Base-by-base conservation (phyloP, 768 basidiomycete species). In the Clathrus columnatus region DNA sequence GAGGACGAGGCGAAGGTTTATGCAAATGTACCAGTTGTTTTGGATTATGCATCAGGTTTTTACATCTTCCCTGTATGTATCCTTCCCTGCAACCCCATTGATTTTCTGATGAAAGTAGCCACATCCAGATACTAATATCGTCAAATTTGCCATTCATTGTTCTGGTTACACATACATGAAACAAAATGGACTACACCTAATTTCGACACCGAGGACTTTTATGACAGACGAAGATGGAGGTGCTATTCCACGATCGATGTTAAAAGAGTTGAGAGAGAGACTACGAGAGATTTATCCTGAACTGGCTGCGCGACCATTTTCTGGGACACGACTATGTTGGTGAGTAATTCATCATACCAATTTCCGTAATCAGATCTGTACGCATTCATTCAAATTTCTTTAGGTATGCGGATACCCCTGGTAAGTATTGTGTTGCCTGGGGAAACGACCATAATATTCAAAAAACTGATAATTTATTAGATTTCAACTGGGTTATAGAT, bases 401-500 rank as follows among this genome's bases (percentile, higher is more conserved):
- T 17, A 93, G 91, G 91, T 97, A 97, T 66, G 85, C 85, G 21
- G 94, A 96, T 62, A 82, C 91, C 4, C 77, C 83, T 1, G 54
- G 54, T 30, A 46, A 28, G 42, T 47, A 21, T n/a, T 48, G 17
- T 23, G 4, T 18, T 47, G n/a, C 28, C 2, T 43, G 14, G n/a
- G 18, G 44, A 7, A 46, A 20, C 27, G 17, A 28, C 16, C 18
- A 28, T 27, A 23, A 18, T 42, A 6, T 2, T 8, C 20, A 32
- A 41, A 17, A 27, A 29, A 46, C 42, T 44, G 42, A 27, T 10
- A 48, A 18, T 7, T 16, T 45, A 23, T 47, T 46, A 55, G 87
- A 93, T 63, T 84, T 82, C 2, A 79, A 97, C 67, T 97, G 91
- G 90, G 72, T 96, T 43, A 90, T 97, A 60, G 89, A 92, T 23